Evolutionary conservation across 441 rosid species (phyloP).

Genomic region (Melastoma candidum): DNA sequence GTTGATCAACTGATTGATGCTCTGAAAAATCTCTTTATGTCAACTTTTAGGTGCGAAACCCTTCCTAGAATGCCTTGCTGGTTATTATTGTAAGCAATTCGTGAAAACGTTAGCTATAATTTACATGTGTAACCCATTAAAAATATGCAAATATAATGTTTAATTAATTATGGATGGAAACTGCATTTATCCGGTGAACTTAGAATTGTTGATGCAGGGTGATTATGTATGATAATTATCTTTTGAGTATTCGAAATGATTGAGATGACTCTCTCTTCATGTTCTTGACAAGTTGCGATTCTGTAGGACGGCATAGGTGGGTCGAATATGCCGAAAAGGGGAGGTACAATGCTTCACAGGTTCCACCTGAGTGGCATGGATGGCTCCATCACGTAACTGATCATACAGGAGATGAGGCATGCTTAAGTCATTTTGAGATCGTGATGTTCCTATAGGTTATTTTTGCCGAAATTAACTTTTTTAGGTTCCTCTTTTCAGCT

Average conservation of each 20-base stretch:
- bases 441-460: too few species aligned
- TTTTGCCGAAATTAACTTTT: too few species aligned
- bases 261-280: too few species aligned
- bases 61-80: background rate
- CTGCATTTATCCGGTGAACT: too few species aligned
- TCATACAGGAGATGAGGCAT: constrained; percentile 92
- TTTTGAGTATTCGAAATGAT: too few species aligned
- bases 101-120: too few species aligned
- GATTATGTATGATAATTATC: too few species aligned
- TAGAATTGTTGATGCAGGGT: too few species aligned
- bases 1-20: background rate
- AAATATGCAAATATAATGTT: background rate
- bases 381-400: constrained; percentile 95
- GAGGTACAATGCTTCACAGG: constrained; percentile 96
- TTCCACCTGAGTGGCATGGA: constrained; percentile 99
- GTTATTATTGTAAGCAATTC: background rate
- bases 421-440: too few species aligned
- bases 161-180: too few species aligned
- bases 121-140: background rate
- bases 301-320: constrained; percentile 89
- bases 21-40: constrained; percentile 1
- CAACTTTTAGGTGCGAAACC: background rate
- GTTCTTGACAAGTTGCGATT: background rate
- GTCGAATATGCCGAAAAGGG: constrained; percentile 79
- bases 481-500: constrained; percentile 37